Conservation (phyloP, 2,329 filamentous ascomycete species). For the Pseudocercospora pini-densiflorae region DNA sequence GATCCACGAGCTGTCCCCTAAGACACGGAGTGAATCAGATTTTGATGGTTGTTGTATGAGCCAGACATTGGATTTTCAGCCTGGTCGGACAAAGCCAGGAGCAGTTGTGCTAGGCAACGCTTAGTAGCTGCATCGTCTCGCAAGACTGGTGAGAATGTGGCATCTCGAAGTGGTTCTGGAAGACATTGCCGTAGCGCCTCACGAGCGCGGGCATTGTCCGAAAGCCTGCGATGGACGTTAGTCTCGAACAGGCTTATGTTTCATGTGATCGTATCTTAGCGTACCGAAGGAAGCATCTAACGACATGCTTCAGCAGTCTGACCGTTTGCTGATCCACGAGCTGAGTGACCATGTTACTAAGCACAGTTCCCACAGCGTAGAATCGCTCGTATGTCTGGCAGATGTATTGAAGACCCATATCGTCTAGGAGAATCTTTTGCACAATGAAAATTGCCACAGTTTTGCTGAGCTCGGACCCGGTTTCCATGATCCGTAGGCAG, state of each 20-base stretch:
- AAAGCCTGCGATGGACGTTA: slow-evolving; percentile 65
- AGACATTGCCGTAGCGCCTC: slow-evolving; percentile 95
- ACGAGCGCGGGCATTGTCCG: slow-evolving; percentile 92
- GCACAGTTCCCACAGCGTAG: slow-evolving; percentile 94
- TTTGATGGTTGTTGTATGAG: slow-evolving; percentile 28
- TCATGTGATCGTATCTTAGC: slow-evolving; percentile 37
- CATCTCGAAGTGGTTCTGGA: slow-evolving; percentile 96
- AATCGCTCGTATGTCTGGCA: slow-evolving; percentile 99
- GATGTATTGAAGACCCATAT: slow-evolving; percentile 96
- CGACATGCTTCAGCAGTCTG: slow-evolving; percentile 93
- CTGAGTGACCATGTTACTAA: slow-evolving; percentile 99
- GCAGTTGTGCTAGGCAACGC: slow-evolving; percentile 92
- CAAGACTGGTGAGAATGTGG: slow-evolving; percentile 94
- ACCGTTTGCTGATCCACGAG: slow-evolving; percentile 98
- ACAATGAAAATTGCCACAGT: slow-evolving; percentile 99
- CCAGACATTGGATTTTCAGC: slow-evolving; percentile 38
- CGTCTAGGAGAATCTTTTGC: slow-evolving; percentile 96
- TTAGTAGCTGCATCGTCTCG: slow-evolving; percentile 98
- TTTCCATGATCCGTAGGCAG: slow-evolving; percentile 99
- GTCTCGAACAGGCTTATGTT: background rate
- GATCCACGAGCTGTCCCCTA: background rate
- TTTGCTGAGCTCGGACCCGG: slow-evolving; percentile 96
- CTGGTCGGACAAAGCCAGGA: slow-evolving; percentile 89
- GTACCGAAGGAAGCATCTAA: slow-evolving; percentile 92
- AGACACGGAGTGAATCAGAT: slow-evolving; percentile 5